These are phyloP conservation scores for Mucor mucedo DNA, from an alignment of 371 early-diverging fungal genomes.

Conservation along the genomic window DNA sequence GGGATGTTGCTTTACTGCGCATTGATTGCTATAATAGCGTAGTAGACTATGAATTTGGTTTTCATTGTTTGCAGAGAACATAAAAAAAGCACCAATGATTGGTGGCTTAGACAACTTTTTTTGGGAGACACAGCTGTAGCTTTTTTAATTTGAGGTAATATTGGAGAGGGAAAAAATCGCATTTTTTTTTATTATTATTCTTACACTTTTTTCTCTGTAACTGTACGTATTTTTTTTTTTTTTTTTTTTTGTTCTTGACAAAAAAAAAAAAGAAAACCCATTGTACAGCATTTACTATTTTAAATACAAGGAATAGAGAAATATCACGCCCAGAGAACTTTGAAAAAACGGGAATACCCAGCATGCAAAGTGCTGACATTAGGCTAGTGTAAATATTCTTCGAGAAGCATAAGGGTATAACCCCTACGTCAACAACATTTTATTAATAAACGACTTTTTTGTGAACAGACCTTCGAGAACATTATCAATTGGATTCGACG, in stretches of 20 bases:
- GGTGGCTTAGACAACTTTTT: too few species aligned
- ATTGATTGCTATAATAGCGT: too few species aligned
- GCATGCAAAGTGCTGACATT: slow-evolving; percentile 37
- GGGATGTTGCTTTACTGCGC: too few species aligned
- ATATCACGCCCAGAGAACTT: slow-evolving; percentile 5
- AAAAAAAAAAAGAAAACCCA: neutral
- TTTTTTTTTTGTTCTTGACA: neutral
- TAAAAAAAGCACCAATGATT: too few species aligned
- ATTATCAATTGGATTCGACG: slow-evolving; percentile 18
- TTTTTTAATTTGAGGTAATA: neutral
- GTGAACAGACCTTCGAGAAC: slow-evolving; percentile 17
- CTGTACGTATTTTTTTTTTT: slow-evolving; percentile 5
- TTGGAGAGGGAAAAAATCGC: neutral
- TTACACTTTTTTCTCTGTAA: slow-evolving; percentile 2
- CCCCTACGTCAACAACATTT: neutral
- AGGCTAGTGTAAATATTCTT: slow-evolving; percentile 18
- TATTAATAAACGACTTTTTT: too few species aligned
- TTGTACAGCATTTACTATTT: neutral
- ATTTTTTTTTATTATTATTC: neutral
- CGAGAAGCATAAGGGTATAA: neutral
- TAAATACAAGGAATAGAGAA: neutral
- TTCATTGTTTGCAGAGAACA: too few species aligned
- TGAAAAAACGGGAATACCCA: slow-evolving; percentile 18
- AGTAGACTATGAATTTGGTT: too few species aligned
- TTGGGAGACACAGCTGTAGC: neutral